Base-by-base conservation (phyloP, 352 stramenopile genomes). In the Phytopythium boreale region DNA sequence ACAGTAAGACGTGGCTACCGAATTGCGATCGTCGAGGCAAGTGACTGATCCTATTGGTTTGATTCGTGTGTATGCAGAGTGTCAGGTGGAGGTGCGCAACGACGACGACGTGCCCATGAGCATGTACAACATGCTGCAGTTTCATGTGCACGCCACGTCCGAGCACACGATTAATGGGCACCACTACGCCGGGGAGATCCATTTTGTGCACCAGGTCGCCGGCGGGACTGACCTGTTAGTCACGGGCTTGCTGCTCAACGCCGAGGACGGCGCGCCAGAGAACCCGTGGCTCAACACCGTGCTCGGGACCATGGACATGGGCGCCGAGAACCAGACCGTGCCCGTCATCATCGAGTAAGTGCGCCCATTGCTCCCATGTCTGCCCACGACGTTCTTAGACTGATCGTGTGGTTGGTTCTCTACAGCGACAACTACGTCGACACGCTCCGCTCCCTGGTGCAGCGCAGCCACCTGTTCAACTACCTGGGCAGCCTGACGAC, bases 401-500 rank as follows among this genome's bases (percentile, higher is more conserved):
- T 53, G 10, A 11, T 15, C 4, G 0, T 24, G 2, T n/a, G n/a
- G n/a, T n/a, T n/a, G n/a, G n/a, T n/a, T n/a, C n/a, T n/a, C n/a
- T 39, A 2, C 47, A 84, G 74, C 4, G 36, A 84, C 66, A 82
- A 82, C 68, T 90, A 90, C 62, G 79, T 84, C 1, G 73, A 90
- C 36, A 12, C 85, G 62, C 65, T 90, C 27, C 85, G 76, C 43
- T 55, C 58, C 8, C 64, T 84, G n/a, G 70, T 90, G 11, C 55
- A 63, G n/a, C 75, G 69, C 41, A 88, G 75, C 61, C 75, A 87
- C 59, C 39, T 91, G 24, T 86, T 88, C 70, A 84, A 86, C 69
- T 87, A 89, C 69, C 68, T 63, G n/a, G 80, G 80, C 26, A 86
- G 76, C 27, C 62, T 89, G 20, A 89, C 80, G 19, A 87, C 80